Conservation (phyloP, 768 basidiomycete species). For the Termitomyces sp. region DNA sequence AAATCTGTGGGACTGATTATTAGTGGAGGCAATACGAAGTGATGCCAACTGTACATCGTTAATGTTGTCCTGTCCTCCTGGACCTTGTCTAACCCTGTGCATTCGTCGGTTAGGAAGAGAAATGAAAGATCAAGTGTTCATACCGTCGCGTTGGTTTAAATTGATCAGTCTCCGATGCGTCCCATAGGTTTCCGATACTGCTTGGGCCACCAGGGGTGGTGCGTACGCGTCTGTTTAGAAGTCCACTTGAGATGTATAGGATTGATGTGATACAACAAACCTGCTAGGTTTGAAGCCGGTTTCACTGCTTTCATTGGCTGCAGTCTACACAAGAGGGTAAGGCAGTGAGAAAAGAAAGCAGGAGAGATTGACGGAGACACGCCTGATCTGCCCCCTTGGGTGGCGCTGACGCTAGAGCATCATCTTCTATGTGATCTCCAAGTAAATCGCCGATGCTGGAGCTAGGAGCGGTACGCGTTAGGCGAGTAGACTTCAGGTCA, state of each 20-base stretch:
- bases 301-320: constrained; percentile 24
- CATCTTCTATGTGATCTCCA: constrained; percentile 39
- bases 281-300: constrained; percentile 41
- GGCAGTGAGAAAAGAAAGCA: background rate
- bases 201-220: constrained; percentile 40
- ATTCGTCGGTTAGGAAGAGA: background rate
- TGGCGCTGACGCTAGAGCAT: constrained; percentile 58
- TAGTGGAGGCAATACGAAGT: constrained; percentile 4
- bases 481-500: constrained; percentile 50
- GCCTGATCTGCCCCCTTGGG: constrained; percentile 21
- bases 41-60: constrained; percentile 22
- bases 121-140: background rate
- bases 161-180: constrained; percentile 33
- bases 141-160: constrained; percentile 73
- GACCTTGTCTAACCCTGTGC: constrained; percentile 58
- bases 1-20: constrained; percentile 13
- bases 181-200: constrained; percentile 44
- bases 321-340: background rate
- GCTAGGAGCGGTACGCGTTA: constrained; percentile 51
- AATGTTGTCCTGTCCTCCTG: constrained; percentile 64
- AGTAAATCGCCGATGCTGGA: constrained; percentile 51
- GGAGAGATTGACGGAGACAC: background rate
- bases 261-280: constrained; percentile 22
- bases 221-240: constrained; percentile 34
- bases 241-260: background rate